Evolutionary conservation across 768 basidiomycete genomes (phyloP), one percentile per base, ranked within the genome.

Genomic region (Phaeotremella skinneri): DNA sequence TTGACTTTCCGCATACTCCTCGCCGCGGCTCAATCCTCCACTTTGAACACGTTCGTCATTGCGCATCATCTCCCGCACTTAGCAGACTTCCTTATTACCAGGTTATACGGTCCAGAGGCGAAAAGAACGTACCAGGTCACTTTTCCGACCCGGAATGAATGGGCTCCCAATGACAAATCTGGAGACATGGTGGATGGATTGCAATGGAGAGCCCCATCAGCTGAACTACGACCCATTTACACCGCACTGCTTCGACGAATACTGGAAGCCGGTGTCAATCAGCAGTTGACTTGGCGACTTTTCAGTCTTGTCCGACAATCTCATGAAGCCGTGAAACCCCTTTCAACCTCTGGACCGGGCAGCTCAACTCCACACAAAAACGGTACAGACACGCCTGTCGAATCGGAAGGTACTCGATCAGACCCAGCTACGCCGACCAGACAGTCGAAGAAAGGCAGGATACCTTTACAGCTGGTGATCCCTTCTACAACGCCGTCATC

Each of bases 211-310:
- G 31, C 55, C 2, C 69, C 73, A 0, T 21, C 25, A 0, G 50
- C 31, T 1, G 32, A 26, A 2, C 59, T 76, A 6, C 53, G 73
- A 25, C 49, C 23, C 21, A 55, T 68, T 13, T 66, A 74, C 48
- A 43, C 70, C 4, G 58, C 55, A 6, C 55, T 76, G 30, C 58
- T 76, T 5, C 55, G 64, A 23, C 49, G 65, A 42, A 37, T 70
- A 39, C 48, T 74, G 20, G 71, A 74, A 56, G 69, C 67, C 6
- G 75, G 75, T 1, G 67, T 74, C 3, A 61, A 58, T 20, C 64
- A 71, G 21, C 51, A 50, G 7, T 52, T 69, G 17, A 62, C 62
- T 1, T 70, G 70, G 66, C 49, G 71, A 45, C 49, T 76, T 32
- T 76, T 72, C 55, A 64, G 59, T 11, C 52, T 68, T 16, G 66